Evolutionary conservation across 345 rosid genomes (phyloP).

Genomic region (Abelmoschus esculentus): DNA sequence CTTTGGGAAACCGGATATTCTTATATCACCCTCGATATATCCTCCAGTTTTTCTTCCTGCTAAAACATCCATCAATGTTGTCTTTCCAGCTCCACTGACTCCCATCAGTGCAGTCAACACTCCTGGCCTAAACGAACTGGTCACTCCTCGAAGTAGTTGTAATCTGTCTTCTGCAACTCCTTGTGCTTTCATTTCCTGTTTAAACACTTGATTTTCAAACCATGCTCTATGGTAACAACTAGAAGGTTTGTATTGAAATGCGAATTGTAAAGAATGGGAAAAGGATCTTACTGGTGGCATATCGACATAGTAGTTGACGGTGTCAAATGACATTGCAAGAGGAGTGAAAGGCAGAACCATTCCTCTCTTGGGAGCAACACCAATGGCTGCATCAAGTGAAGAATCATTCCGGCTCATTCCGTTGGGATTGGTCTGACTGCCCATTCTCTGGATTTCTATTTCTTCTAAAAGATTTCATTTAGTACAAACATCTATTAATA

Average conservation of each 20-base stretch:
- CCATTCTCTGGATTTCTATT: no score
- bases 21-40: constrained; percentile 52
- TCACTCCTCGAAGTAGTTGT: constrained; percentile 55
- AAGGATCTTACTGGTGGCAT: no score
- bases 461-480: no score
- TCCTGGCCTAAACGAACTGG: constrained; percentile 73
- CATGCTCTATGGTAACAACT: no score
- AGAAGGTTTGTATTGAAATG: no score
- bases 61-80: constrained; percentile 78
- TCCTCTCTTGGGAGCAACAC: background rate
- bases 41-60: constrained; percentile 86
- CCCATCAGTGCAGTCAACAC: constrained; percentile 80
- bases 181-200: constrained; percentile 33
- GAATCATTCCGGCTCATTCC: background rate
- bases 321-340: no score
- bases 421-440: no score
- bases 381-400: background rate
- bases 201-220: background rate
- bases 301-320: no score
- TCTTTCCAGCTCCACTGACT: constrained; percentile 76
- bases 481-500: no score
- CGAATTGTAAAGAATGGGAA: no score
- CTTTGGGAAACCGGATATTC: constrained; percentile 65
- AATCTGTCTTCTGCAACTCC: constrained; percentile 46
- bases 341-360: no score